Evolutionary conservation across 768 basidiomycete species (phyloP), one percentile per base, ranked within the genome.

Genomic region (Sporobolomyces phaffii): DNA sequence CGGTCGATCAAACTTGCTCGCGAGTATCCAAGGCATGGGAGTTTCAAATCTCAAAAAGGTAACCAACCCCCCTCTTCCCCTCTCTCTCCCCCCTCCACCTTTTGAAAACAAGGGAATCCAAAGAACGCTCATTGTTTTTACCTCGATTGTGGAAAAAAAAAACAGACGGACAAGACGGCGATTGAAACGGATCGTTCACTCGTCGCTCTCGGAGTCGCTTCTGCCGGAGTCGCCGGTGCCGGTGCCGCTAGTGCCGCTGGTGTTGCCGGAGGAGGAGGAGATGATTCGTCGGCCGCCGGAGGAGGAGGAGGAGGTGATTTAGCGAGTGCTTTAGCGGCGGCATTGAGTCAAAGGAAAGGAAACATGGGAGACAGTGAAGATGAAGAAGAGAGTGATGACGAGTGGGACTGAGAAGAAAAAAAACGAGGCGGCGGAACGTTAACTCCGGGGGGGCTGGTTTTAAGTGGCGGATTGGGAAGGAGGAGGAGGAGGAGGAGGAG

Each of bases 341-440:
- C 91, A 3, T 77, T 97, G 69, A 79, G 86, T 73, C 84, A 87
- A 76, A 80, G 91, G 73, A 94, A 90, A 76, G 90, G 89, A 79
- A 87, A 89, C 74, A 80, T 96, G 73, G 91, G 88, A 1, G 90
- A 91, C 72, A 89, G 88, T 73, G 88, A 80, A 56, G 80, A 89
- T 69, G 87, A 88, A 54, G 87, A 87, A 26, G 87, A 88, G 10
- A 86, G 86, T 0, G 86, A 87, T 28, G 85, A 86, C 38, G 85
- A 85, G 76, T 58, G 56, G 56, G 56, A 58, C 34, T 58, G n/a
- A n/a, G n/a, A n/a, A n/a, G n/a, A n/a, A n/a, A n/a, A n/a, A n/a
- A n/a, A n/a, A n/a, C n/a, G n/a, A n/a, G n/a, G n/a, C n/a, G n/a
- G n/a, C n/a, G n/a, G n/a, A n/a, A n/a, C n/a, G n/a, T n/a, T n/a